Evolutionary conservation across 768 basidiomycete genomes (phyloP), one percentile per base, ranked within the genome.

Genomic region (Vararia minispora): DNA sequence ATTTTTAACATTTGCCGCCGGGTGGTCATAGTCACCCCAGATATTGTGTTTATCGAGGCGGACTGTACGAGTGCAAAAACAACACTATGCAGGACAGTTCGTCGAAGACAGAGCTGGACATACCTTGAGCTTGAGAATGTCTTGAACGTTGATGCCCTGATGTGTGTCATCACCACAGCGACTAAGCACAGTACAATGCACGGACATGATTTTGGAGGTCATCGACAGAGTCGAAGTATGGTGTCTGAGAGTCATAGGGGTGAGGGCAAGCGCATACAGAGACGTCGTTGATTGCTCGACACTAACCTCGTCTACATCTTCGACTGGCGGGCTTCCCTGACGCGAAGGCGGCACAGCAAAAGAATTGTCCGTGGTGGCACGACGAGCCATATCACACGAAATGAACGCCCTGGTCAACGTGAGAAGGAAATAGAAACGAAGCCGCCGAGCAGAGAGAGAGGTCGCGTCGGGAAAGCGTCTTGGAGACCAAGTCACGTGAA

Each of bases 111-210:
- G 29, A 22, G 28, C 42, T 28, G 58, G 53, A 10, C 46, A 38
- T 32, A 79, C 86, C 62, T 95, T 95, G 45, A 97, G 75, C 61
- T 97, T 97, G 35, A 82, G 57, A 40, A 97, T 95, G 55, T 97
- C 92, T 65, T 94, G 89, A 20, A 90, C 79, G 47, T 91, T 94
- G 58, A 94, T 92, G 11, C 91, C 90, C 90, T 94, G 48, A 46
- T 46, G 37, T 31, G 23, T 35, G 37, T 23, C 16, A 25, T 18
- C 16, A 33, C 20, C 39, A 17, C 30, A 40, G 30, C 37, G 14
- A 42, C 27, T 13, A 35, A 3, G n/a, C n/a, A n/a, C n/a, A n/a
- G n/a, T n/a, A n/a, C n/a, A n/a, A n/a, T n/a, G n/a, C n/a, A 37
- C 50, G 18, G 28, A 56, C 57, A 43, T 57, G 55, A 2, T 52